Evolutionary conservation across 139 green algal species (phyloP).

Genomic region (Auxenochlorella pyrenoidosa): DNA sequence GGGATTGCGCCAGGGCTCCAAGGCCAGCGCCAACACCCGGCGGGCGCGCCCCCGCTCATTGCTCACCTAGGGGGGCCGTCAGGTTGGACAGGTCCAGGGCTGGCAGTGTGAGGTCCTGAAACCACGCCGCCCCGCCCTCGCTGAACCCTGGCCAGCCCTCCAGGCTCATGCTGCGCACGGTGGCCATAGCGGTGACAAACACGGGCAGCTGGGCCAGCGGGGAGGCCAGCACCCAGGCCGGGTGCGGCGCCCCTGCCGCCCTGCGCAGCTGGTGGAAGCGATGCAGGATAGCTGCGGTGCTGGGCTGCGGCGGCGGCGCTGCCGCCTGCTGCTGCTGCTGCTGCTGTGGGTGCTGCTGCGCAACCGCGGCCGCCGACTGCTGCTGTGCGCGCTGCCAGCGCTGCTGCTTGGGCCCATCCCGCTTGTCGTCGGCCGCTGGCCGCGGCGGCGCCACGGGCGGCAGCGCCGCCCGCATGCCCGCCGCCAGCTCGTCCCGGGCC

Average conservation of each 20-base stretch:
- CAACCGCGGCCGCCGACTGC: slow-evolving; percentile 1
- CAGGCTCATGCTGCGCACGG: slow-evolving; percentile 70
- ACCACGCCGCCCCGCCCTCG: slow-evolving; percentile 76
- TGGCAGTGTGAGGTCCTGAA: slow-evolving; percentile 74
- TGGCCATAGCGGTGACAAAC: slow-evolving; percentile 66
- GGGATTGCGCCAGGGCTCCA: too few species aligned
- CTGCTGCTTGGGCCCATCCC: slow-evolving; percentile 30
- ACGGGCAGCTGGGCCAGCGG: slow-evolving; percentile 71
- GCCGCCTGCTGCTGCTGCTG: not conserved
- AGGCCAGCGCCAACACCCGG: too few species aligned
- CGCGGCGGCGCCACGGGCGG: not conserved
- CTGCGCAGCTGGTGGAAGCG: slow-evolving; percentile 50
- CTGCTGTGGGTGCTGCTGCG: not conserved
- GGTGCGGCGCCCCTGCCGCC: slow-evolving; percentile 62
- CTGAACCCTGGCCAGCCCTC: slow-evolving; percentile 68
- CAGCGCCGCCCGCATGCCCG: not conserved
- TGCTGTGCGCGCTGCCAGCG: slow-evolving; percentile 39
- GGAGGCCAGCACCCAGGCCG: slow-evolving; percentile 75
- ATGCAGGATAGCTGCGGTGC: not conserved
- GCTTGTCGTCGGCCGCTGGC: not conserved
- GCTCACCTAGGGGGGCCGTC: slow-evolving; percentile 46
- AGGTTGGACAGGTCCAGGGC: slow-evolving; percentile 53
- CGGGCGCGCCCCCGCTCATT: not conserved
- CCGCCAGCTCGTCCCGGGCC: slow-evolving; percentile 18
- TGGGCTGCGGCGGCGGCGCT: not conserved